Evolutionary conservation across 1,284 basidiomycete genomes (phyloP), one percentile per base, ranked within the genome.

Genomic region (Cutaneotrichosporon sp.): DNA sequence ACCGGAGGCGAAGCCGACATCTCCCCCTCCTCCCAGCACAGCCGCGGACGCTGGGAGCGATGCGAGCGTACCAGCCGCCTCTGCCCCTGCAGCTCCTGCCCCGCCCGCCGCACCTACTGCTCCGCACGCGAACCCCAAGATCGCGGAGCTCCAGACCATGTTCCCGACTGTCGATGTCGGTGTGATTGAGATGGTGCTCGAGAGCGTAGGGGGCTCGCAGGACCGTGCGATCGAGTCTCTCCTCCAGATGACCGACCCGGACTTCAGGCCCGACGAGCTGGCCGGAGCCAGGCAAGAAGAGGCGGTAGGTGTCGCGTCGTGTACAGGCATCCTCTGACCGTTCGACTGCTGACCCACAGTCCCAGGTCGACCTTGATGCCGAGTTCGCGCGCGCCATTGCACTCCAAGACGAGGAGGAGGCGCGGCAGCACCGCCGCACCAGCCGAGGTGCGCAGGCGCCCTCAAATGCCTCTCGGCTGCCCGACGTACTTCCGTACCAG

Each of bases 171-270:
- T 75, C 46, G 73, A 75, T 17, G 27, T 58, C 8, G 52, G 52
- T 25, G 70, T 75, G 11, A 71, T 75, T 27, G 70, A 72, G 59
- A 61, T 70, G 42, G 66, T 75, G 10, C 64, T 75, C n/a, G 72
- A 72, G 51, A 64, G 62, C 11, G 64, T 62, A 17, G 62, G 61
- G 16, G 70, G 69, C 5, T 64, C 61, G 17, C 65, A 66, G 39
- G 72, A 75, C 52, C 56, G 71, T 17, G 70, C 72, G 5, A 72
- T 75, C 27, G 73, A 74, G 62, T 62, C 60, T 31, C 58, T 75
- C 26, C 58, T 75, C 17, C 64, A 63, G 35, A 72, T 75, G 69
- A 73, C 69, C n/a, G 73, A 75, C 51, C 64, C 65, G n/a, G 61
- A 69, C 46, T 75, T 73, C 55, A 68, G 64, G 54, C 67, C 69